These are phyloP conservation scores for Glomus cerebriforme DNA, from an alignment of 192 early-diverging fungal genomes.

Conservation along the genomic window DNA sequence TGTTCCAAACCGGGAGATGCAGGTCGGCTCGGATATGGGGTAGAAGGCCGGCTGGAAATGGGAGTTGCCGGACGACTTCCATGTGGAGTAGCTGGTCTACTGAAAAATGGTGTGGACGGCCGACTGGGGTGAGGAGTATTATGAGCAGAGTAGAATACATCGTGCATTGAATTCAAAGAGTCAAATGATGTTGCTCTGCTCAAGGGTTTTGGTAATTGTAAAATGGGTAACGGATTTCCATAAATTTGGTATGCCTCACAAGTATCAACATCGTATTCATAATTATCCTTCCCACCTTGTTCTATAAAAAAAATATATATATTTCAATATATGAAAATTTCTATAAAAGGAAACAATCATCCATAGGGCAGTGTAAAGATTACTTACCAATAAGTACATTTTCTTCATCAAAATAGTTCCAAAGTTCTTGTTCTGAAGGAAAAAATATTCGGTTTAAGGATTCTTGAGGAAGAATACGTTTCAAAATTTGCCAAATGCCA, in stretches of 20 bases:
- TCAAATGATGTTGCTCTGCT: conserved; percentile 27
- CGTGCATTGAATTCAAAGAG: conserved; percentile 7
- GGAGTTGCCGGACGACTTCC: background rate
- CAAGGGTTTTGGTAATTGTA: conserved; percentile 16
- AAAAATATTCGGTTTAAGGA: conserved; percentile 41
- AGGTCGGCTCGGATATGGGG: conserved; percentile 4
- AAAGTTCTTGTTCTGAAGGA: conserved; percentile 35
- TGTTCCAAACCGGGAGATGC: conserved; percentile 24
- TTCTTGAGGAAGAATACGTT: conserved; percentile 40
- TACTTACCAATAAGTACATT: conserved; percentile 38
- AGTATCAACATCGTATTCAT: conserved; percentile 7
- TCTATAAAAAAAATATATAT: background rate
- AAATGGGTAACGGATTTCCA: conserved; percentile 1
- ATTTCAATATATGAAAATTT: background rate
- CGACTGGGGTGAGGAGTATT: conserved; percentile 18
- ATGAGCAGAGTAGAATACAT: conserved; percentile 25
- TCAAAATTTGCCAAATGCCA: conserved; percentile 48
- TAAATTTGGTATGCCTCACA: background rate
- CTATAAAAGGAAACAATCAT: background rate
- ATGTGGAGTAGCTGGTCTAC: background rate
- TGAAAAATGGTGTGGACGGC: conserved; percentile 3
- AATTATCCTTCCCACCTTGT: conserved; percentile 21
- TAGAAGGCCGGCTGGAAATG: background rate
- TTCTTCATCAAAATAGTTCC: conserved; percentile 33
- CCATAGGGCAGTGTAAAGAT: background rate